A percentile compares a stretch with the other conserved stretches of the same genome.
phyloP scores from a whole-genome alignment of 306 rosid genomes.

The Trichosanthes truncata region DNA sequence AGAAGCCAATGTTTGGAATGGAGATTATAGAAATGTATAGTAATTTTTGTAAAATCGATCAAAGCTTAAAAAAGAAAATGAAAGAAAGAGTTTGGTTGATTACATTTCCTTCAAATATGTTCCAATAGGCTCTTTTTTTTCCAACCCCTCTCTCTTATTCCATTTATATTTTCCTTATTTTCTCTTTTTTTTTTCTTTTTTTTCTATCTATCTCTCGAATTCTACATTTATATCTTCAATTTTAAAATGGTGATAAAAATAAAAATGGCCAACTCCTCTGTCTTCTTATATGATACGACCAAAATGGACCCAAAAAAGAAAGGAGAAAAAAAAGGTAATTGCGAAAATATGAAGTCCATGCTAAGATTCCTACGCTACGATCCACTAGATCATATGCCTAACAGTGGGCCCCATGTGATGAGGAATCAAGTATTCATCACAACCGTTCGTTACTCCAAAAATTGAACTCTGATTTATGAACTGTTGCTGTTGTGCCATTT shows the following conservation, averaged over 20 bases:
- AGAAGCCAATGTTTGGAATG: too few species aligned
- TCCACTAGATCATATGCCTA: slow-evolving; percentile 52
- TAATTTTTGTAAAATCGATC: neutral
- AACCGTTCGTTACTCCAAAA: slow-evolving; percentile 57
- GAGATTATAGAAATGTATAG: too few species aligned
- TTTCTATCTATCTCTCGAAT: too few species aligned
- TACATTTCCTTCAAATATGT: neutral
- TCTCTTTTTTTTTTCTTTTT: too few species aligned
- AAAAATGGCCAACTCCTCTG: neutral
- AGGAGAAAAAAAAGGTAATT: neutral
- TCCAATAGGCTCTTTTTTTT: neutral
- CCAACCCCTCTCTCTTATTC: neutral
- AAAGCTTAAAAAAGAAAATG: neutral
- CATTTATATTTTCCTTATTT: neutral
- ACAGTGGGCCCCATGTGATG: slow-evolving; percentile 49
- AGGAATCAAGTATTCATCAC: slow-evolving; percentile 48
- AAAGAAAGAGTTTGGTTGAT: neutral
- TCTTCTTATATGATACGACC: neutral
- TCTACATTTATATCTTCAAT: neutral
- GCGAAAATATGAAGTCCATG: slow-evolving; percentile 14
- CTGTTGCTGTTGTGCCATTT: slow-evolving; percentile 25
- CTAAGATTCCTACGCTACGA: slow-evolving; percentile 33
- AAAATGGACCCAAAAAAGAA: neutral
- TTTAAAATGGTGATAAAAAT: neutral
- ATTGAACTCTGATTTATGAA: slow-evolving; percentile 33